Percentiles rank a stretch among this genome's conserved stretches.
Evolutionary conservation across 2,329 filamentous ascomycete species (phyloP).

Genomic region (Emergomyces orientalis): DNA sequence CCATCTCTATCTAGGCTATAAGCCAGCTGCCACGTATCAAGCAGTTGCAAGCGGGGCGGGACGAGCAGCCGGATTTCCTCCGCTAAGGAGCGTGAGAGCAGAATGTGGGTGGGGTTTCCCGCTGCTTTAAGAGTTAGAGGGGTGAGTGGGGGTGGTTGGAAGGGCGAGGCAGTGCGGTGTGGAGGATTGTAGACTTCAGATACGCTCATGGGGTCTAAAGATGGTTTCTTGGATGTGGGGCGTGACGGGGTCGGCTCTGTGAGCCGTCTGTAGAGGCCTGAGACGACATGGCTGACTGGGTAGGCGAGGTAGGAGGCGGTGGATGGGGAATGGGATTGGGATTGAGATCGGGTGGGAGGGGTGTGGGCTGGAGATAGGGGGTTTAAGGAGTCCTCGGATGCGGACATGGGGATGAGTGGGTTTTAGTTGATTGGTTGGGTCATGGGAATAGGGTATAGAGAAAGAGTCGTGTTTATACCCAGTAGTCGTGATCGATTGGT

Average conservation of each 20-base stretch:
- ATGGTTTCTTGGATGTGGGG: constrained; percentile 12
- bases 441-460: background rate
- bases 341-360: constrained; percentile 11
- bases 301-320: constrained; percentile 42
- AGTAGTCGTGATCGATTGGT: background rate
- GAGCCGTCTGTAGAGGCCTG: constrained; percentile 60
- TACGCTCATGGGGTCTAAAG: constrained; percentile 16
- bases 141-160: constrained; percentile 74
- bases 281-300: constrained; percentile 45
- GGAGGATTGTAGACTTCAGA: constrained; percentile 52
- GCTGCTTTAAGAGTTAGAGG: constrained; percentile 62
- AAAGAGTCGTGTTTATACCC: background rate
- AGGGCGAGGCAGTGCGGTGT: constrained; percentile 60
- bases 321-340: constrained; percentile 22
- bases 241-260: constrained; percentile 31
- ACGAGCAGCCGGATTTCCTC: constrained; percentile 89
- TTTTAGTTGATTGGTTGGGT: background rate
- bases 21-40: constrained; percentile 73
- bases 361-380: constrained; percentile 4
- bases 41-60: constrained; percentile 75
- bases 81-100: constrained; percentile 65
- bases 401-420: background rate
- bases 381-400: background rate
- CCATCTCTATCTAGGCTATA: constrained; percentile 92
- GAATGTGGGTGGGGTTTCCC: constrained; percentile 45